Evolutionary conservation across 2,329 filamentous ascomycete species (phyloP).

Genomic region (Aspergillus pseudotamarii): DNA sequence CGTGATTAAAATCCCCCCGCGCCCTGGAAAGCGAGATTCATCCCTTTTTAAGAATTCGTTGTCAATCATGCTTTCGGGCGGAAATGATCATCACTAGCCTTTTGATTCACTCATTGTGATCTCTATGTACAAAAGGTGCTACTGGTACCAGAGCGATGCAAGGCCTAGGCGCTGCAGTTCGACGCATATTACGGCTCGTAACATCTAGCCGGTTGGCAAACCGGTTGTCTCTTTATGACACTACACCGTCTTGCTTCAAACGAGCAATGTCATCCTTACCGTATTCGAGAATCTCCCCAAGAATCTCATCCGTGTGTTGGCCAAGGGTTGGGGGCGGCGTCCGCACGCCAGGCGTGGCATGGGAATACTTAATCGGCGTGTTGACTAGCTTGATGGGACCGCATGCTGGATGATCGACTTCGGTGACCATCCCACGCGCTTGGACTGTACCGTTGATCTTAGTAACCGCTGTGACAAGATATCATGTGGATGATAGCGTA

Average conservation of each 20-base stretch:
- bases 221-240: conserved; percentile 49
- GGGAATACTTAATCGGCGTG: conserved; percentile 91
- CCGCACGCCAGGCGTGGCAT: conserved; percentile 74
- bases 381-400: conserved; percentile 89
- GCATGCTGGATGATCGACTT: conserved; percentile 80
- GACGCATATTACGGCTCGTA: not conserved
- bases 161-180: not conserved
- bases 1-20: conserved; percentile 21
- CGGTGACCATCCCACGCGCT: conserved; percentile 85
- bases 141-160: not conserved
- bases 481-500: conserved; percentile 34
- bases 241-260: conserved; percentile 68
- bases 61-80: not conserved
- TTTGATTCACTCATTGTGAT: not conserved
- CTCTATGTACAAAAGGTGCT: not conserved
- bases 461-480: not conserved
- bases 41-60: not conserved
- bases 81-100: not conserved
- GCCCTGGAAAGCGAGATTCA: not conserved
- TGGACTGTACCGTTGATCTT: conserved; percentile 46
- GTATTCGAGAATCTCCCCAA: conserved; percentile 66
- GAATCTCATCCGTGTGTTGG: conserved; percentile 80
- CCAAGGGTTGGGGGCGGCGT: conserved; percentile 81
- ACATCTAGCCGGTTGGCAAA: not conserved
- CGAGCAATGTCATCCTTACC: conserved; percentile 60